Base-by-base conservation (phyloP, 805 yeast genomes). In the Kodamaea hsintzibuensis region DNA sequence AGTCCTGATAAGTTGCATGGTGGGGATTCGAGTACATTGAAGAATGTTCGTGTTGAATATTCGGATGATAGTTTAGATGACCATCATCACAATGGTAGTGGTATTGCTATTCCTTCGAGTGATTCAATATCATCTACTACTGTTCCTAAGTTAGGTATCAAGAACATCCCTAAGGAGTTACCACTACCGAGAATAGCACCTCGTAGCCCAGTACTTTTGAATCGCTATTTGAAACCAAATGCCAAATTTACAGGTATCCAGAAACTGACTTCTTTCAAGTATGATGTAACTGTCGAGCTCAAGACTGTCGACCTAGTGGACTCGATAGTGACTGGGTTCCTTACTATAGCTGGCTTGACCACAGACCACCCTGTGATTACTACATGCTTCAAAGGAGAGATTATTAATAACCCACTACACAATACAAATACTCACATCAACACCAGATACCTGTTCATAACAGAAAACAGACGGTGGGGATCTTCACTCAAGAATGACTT, bases 301-400 rank as follows among this genome's bases (percentile, higher is more conserved):
- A 82, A 85, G 66, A 81, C 80, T 47, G 88, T 88, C n/a, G 91
- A 89, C 67, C 69, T 87, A 60, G 67, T 67, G 8, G 74, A 77
- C 51, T 61, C 65, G 10, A 58, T 69, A 13, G 68, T 74, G 1
- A 68, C 87, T 19, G 92, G 92, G 3, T 85, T 83, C 57, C 71
- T 86, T 47, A 82, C 82, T 55, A 87, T 87, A 54, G 77, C 81
- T 46, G 90, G 89, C 2, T 74, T 86, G 49, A 85, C 89, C 0
- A 84, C 79, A 42, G 73, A 79, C 43, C 78, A 83, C 57, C 86
- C 89, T 1, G 80, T 81, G 52, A 80, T 87, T 57, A 79, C 84
- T n/a, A 86, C 92, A 7, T 86, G 85, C 60, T 86, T 86, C 71
- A 83, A 80, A 60, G 90, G 88, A 2, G 91, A 86, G 61, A 85